phyloP scores from a whole-genome alignment of 179 eudicot species.

The Beta lomatogona region DNA sequence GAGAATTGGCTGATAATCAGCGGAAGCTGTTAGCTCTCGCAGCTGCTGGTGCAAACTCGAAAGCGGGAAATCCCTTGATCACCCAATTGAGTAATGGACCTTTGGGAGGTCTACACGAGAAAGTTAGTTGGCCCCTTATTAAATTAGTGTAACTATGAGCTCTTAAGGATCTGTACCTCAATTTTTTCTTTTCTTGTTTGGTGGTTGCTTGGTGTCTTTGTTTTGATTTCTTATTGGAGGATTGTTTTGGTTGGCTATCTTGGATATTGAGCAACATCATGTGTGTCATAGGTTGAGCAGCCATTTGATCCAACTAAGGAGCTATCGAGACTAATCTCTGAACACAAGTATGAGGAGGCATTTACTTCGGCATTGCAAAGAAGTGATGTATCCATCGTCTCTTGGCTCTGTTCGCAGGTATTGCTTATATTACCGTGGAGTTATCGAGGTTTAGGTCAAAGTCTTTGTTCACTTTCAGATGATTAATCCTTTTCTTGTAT shows the following conservation, averaged over 20 bases:
- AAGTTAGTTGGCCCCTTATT: slow-evolving; percentile 43
- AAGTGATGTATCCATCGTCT: slow-evolving; percentile 86
- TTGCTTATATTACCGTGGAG: neutral
- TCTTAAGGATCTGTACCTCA: neutral
- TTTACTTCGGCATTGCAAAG: slow-evolving; percentile 89
- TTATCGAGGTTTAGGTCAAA: neutral
- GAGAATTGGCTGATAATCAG: slow-evolving; percentile 87
- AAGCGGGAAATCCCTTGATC: slow-evolving; percentile 57
- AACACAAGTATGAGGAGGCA: slow-evolving; percentile 90
- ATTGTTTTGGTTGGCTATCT: slow-evolving; percentile 10
- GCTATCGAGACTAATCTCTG: slow-evolving; percentile 75
- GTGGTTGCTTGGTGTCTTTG: neutral
- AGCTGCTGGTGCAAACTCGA: slow-evolving; percentile 69
- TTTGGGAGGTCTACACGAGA: slow-evolving; percentile 73
- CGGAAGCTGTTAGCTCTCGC: slow-evolving; percentile 82
- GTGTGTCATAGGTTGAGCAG: slow-evolving; percentile 66
- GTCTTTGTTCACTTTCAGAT: neutral
- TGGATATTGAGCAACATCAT: slow-evolving; percentile 10
- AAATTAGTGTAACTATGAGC: neutral
- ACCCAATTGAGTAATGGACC: slow-evolving; percentile 80
- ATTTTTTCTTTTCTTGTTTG: neutral
- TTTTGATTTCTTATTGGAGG: neutral
- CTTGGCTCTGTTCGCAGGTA: slow-evolving; percentile 99
- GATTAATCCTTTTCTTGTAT: neutral
- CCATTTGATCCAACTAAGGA: slow-evolving; percentile 88